Conservation (phyloP, 495 filamentous ascomycete species). For the Xylaria curta region DNA sequence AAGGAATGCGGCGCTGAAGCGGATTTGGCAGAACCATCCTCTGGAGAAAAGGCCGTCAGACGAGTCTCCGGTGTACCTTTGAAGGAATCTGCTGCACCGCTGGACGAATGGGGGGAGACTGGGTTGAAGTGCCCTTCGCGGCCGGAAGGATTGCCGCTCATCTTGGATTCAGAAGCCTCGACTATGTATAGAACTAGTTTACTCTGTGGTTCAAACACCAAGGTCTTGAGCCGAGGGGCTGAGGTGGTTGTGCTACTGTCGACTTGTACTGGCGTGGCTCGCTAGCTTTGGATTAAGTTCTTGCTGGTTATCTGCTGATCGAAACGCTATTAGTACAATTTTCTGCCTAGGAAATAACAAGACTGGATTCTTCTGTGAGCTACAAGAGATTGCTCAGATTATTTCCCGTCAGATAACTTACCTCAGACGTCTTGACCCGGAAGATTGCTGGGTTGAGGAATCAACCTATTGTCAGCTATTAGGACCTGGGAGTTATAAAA, state of each 20-base stretch:
- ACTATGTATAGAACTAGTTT: background rate
- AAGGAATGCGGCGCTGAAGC: slow-evolving; percentile 38
- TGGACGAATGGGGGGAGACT: slow-evolving; percentile 65
- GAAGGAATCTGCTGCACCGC: slow-evolving; percentile 58
- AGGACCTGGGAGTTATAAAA: background rate
- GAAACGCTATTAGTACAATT: background rate
- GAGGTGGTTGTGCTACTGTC: background rate
- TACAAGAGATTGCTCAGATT: background rate
- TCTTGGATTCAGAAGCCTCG: slow-evolving; percentile 22
- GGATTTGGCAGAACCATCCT: slow-evolving; percentile 53
- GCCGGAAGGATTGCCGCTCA: slow-evolving; percentile 35
- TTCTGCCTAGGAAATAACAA: too few species aligned
- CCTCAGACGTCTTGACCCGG: background rate
- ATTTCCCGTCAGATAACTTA: background rate
- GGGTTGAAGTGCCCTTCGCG: slow-evolving; percentile 51
- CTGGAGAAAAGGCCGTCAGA: slow-evolving; percentile 68
- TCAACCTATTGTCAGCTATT: background rate
- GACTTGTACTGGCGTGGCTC: background rate
- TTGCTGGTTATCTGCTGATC: background rate
- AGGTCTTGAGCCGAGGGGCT: background rate
- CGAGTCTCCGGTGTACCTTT: slow-evolving; percentile 69
- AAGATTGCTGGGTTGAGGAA: background rate
- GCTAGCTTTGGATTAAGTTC: background rate
- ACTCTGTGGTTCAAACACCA: background rate
- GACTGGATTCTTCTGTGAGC: background rate